Conservation (phyloP, 2,329 filamentous ascomycete species). For the Coniochaeta ligniaria region DNA sequence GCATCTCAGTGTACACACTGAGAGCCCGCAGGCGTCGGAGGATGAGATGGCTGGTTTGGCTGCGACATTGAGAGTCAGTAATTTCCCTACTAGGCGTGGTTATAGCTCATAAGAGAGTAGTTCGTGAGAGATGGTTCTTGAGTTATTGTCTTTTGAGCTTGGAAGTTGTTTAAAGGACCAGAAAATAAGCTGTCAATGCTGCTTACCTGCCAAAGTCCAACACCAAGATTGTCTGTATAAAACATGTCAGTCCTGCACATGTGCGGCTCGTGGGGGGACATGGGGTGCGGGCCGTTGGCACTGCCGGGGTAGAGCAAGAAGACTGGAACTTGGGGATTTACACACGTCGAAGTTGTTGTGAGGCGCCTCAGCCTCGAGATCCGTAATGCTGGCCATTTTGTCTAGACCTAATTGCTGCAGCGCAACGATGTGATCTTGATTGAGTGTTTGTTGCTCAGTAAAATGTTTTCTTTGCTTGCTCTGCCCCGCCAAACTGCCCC, state of each 20-base stretch:
- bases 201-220: constrained; percentile 9
- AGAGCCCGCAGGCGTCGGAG: constrained; percentile 8
- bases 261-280: not conserved
- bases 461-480: too few species aligned
- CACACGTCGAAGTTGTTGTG: constrained; percentile 10
- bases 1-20: constrained; percentile 68
- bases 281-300: not conserved
- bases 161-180: too few species aligned
- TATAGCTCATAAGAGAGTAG: too few species aligned
- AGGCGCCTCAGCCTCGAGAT: constrained; percentile 8
- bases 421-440: not conserved
- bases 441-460: too few species aligned
- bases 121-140: too few species aligned
- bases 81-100: too few species aligned
- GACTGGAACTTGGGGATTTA: not conserved
- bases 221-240: constrained; percentile 8
- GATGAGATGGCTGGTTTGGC: constrained; percentile 8
- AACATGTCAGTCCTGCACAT: not conserved
- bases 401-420: not conserved
- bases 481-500: too few species aligned
- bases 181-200: too few species aligned
- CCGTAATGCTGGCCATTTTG: constrained; percentile 1
- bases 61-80: too few species aligned
- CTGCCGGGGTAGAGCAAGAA: not conserved
- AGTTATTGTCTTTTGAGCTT: too few species aligned